Evolutionary conservation across 2,329 filamentous ascomycete genomes (phyloP).

Genomic region (Volutella citrinella): DNA sequence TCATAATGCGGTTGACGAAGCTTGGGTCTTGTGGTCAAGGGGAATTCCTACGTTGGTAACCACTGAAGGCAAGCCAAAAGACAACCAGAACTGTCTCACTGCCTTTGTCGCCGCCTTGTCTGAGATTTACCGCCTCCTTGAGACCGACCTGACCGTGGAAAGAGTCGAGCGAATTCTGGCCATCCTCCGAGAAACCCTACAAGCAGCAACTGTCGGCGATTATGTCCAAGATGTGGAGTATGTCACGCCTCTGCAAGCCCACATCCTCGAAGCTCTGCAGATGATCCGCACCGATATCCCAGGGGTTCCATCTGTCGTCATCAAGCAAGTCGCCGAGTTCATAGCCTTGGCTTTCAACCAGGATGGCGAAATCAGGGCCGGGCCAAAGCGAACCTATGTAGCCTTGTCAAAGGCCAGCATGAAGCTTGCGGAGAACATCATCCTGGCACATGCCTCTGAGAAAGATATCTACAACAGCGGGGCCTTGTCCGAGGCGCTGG

Average conservation of each 20-base stretch:
- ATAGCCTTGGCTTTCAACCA: conserved; percentile 64
- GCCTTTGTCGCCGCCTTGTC: conserved; percentile 77
- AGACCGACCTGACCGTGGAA: conserved; percentile 58
- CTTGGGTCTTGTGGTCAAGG: conserved; percentile 69
- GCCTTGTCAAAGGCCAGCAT: conserved; percentile 85
- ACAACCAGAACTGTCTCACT: conserved; percentile 79
- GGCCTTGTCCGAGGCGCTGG: conserved; percentile 62
- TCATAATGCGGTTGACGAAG: conserved; percentile 54
- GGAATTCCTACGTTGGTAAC: conserved; percentile 53
- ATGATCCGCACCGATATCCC: conserved; percentile 64
- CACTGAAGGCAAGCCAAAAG: conserved; percentile 37
- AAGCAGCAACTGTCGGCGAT: conserved; percentile 62
- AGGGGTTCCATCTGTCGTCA: conserved; percentile 65
- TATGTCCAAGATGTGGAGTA: conserved; percentile 73
- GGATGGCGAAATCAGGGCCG: conserved; percentile 31
- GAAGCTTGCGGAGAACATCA: conserved; percentile 60
- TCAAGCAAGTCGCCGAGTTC: conserved; percentile 68
- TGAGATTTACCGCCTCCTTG: conserved; percentile 75
- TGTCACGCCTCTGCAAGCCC: conserved; percentile 68
- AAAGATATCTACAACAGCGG: conserved; percentile 67
- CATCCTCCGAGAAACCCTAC: conserved; percentile 68
- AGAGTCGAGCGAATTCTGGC: conserved; percentile 66
- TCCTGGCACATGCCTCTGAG: conserved; percentile 58
- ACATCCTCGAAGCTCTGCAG: conserved; percentile 65
- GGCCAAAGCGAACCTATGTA: conserved; percentile 72